Conservation (phyloP, 2,329 filamentous ascomycete species). For the Claviceps paspali region DNA sequence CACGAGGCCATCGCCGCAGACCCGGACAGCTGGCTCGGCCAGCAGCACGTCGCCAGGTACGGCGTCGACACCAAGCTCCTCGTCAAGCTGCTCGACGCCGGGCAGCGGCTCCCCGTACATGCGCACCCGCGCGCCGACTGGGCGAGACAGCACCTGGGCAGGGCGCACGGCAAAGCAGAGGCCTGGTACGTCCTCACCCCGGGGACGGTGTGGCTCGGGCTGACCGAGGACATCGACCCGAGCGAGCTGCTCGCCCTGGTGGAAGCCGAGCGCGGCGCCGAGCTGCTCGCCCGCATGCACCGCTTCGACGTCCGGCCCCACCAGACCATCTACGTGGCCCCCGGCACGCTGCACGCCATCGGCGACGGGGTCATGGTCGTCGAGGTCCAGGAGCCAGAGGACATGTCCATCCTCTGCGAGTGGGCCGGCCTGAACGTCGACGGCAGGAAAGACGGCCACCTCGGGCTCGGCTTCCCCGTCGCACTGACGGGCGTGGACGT, state of each 20-base stretch:
- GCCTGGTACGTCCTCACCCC: conserved; percentile 10
- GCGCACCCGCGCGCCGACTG: conserved; percentile 10
- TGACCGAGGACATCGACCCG: conserved; percentile 6
- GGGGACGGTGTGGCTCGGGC: conserved; percentile 8
- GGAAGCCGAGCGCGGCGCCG: conserved; percentile 4
- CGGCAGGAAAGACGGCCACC: conserved; percentile 7
- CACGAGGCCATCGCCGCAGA: conserved; percentile 7
- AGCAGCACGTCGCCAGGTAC: conserved; percentile 6
- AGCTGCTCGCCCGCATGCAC: conserved; percentile 8
- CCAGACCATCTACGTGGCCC: conserved; percentile 10
- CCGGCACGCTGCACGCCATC: conserved; percentile 11
- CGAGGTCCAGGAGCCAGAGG: conserved; percentile 9
- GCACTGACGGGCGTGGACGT: conserved; percentile 9
- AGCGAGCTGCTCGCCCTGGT: conserved; percentile 6
- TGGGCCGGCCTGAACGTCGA: conserved; percentile 8
- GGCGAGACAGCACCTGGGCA: conserved; percentile 7
- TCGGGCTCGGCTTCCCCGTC: conserved; percentile 8
- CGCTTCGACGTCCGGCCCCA: conserved; percentile 7
- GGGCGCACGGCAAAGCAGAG: conserved; percentile 11
- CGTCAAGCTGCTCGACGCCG: conserved; percentile 11
- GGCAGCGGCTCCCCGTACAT: conserved; percentile 10
- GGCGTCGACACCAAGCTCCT: conserved; percentile 10
- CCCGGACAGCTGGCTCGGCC: conserved; percentile 9
- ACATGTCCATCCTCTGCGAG: conserved; percentile 9
- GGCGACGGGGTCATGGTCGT: conserved; percentile 9